Base-by-base conservation (phyloP, 805 yeast genomes). In the Torulaspora gathmanii region DNA sequence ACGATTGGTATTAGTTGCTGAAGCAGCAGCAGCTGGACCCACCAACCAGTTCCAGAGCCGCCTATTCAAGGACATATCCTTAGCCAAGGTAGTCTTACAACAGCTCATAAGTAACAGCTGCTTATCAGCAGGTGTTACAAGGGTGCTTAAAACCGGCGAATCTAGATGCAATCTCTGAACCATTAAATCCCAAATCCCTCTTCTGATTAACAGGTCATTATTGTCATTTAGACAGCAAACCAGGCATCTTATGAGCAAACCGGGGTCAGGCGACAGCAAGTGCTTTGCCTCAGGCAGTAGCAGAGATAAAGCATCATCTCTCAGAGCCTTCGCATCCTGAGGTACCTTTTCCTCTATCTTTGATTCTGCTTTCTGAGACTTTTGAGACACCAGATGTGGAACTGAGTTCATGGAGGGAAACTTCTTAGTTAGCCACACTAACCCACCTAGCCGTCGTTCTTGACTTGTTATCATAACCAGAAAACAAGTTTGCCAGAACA, bases 41-140 rank as follows among this genome's bases (percentile, higher is more conserved):
- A 91, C 65, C 6, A 93, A 68, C 95, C 96, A 93, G 47, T 76
- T 82, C 96, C 98, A 90, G 16, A 93, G 72, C 56, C 99, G 75
- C 64, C 99, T 75, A 63, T 93, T 93, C 47, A 93, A 73, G 7
- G 97, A 88, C 96, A 93, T 88, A 64, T 93, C 99, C 54, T 82
- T 82, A 36, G 83, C 79, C 35, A 88, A 68, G 2, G 93, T 83
- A 0, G 90, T 80, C 9, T 73, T 65, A 20, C 88, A 75, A 30
- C 89, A 82, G 8, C 80, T 71, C 64, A 82, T 69, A 13, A 88
- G 61, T 30, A 89, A 65, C 25, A 75, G 55, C 49, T 77, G 75
- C 38, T 77, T 74, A 55, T 88, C 95, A 5, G 71, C 67, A 0
- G 65, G 55, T 0, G 78, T 64, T 1, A 79, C 69, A 9, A 80